Evolutionary conservation across 2,329 filamentous ascomycete species (phyloP), one percentile per base, ranked within the genome.

Genomic region (Aplosporella prunicola): DNA sequence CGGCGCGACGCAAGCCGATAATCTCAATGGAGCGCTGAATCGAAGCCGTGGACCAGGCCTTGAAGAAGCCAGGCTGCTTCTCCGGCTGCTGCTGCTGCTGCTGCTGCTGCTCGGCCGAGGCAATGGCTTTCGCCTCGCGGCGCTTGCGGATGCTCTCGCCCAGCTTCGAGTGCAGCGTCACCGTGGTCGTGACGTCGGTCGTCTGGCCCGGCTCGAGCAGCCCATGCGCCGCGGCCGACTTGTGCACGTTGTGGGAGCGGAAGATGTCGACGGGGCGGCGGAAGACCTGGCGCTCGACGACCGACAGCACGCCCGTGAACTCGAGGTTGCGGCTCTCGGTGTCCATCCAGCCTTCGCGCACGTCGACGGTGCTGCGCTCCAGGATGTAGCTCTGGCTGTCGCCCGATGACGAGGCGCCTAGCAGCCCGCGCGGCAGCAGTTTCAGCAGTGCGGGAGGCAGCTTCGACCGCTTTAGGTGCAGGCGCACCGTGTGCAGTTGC

Each of bases 271-370:
- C 32, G 9, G 68, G 66, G 5, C 74, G 64, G 38, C 66, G 69
- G 59, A 85, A 91, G 40, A 73, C 63, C 55, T 91, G 84, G 48
- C 76, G 69, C 63, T 91, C 84, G 14, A 87, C 68, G 9, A 91
- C 82, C 32, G 78, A 83, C 25, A 91, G 62, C 13, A 91, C 80
- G 42, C 83, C 81, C 5, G 82, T 84, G 62, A 82, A 89, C 60
- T 89, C 85, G 36, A 91, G 68, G 51, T 91, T 91, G 45, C 76
- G 72, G 51, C 78, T 84, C 62, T 89, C 82, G 0, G 82, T 85
- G 54, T 75, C 72, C 82, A 91, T 88, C 76, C 80, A 85, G 30
- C 83, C 83, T 52, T 87, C 76, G 43, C 76, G 78, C 44, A 87
- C 76, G 57, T 89, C 83, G 17, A 91, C 78, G 7, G 84, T 72